Evolutionary conservation across 805 yeast species (phyloP), one percentile per base, ranked within the genome.

Genomic region (Saturnispora sanitii): DNA sequence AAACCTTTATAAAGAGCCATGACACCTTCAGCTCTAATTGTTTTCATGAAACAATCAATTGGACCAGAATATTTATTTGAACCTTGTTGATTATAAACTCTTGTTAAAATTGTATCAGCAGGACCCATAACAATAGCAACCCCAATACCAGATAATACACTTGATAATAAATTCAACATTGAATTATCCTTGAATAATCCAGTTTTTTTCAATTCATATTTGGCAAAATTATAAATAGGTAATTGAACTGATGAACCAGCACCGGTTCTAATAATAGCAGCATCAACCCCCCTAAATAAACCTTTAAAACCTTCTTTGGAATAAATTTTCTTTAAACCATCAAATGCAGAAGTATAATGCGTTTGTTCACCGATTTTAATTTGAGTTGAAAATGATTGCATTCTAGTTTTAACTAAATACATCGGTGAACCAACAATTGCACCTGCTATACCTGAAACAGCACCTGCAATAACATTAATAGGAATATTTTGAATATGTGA

Each of bases 51-150:
- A 67, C 98, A 92, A 62, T 92, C 98, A 19, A 87, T 49, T 2
- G 95, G 94, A 8, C 94, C 95, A 38, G 66, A 70, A 64, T 92
- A 92, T 40, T 82, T 71, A 54, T 83, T 72, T 37, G 95, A 95
- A 61, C 80, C 83, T 19, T 40, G 34, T 60, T 92, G 97, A 62
- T 92, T 92, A 64, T 90, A 92, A 59, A 92, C 81, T 66, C 98
- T 76, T 1, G 98, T 92, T 63, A 92, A 68, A 39, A 92, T 73
- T 34, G 92, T 97, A 61, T 92, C 98, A 76, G 95, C 87, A 13
- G 98, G 97, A 59, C 88, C 92, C 96, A 92, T 90, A 25, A 85
- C 95, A 17, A 88, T 68, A 38, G 94, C 88, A 25, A 92, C 97
- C 51, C 95, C 96, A 31, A 87, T 58, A 34, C 98, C 98, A 6